Evolutionary conservation across 805 yeast species (phyloP), one percentile per base, ranked within the genome.

Genomic region (Zygosaccharomyces bisporus): DNA sequence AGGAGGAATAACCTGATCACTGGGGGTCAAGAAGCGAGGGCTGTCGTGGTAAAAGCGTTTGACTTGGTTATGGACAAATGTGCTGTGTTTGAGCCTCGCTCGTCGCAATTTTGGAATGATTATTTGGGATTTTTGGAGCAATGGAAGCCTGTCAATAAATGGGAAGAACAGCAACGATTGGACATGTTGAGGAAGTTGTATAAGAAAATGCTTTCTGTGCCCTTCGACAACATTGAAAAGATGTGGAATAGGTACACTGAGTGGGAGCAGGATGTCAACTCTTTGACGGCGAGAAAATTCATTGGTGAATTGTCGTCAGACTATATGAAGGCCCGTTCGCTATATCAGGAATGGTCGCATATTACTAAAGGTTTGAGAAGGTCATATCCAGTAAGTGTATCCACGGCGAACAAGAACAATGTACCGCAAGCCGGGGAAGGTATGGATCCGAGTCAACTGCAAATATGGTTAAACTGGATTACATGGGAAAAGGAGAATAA

Each of bases 311-410:
- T 80, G 48, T 84, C 95, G 9, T 80, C 86, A 3, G 83, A 80
- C 10, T 93, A 89, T 60, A 86, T 91, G 96, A 80, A 76, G 52
- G 90, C 96, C 1, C 74, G 96, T 50, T 76, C 93, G 0, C 73
- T 85, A 67, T 78, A 79, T 49, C 80, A 77, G 33, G 95, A 86
- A 58, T 78, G 88, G 75, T 70, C 73, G 9, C 76, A 77, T 49
- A 51, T 83, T 3, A 77, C 87, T 0, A 66, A 68, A 29, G 76
- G 74, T 16, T 57, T 86, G 7, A 69, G 69, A 43, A 65, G 80
- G 46, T 67, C 67, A 18, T 40, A 53, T 3, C 64, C 64, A 12
- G 50, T 58, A 4, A 52, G 54, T 27, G 44, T 60, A 25, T 40
- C 54, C 12, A 59, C 57, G 21, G 61, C 53, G 4, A 55, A 57